These are phyloP conservation scores for Citrus maxima DNA, from an alignment of 345 rosid genomes.

Conservation along the genomic window DNA sequence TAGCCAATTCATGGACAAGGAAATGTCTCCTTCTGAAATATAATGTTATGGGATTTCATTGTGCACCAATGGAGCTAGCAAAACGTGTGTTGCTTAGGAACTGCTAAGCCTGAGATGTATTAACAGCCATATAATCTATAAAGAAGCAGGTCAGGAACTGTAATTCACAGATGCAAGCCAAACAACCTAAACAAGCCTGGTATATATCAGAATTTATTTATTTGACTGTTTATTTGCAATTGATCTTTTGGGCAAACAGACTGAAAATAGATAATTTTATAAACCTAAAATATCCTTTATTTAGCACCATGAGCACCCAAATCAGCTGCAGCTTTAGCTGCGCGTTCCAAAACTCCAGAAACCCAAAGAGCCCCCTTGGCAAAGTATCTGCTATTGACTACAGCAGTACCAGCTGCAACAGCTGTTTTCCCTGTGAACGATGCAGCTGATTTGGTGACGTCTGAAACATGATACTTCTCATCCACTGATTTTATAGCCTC, in stretches of 20 bases:
- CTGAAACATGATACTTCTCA: constrained; percentile 61
- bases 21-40: background rate
- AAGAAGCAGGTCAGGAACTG: background rate
- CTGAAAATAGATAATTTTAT: background rate
- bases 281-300: constrained; percentile 9
- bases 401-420: constrained; percentile 57
- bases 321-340: constrained; percentile 70
- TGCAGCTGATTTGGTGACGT: constrained; percentile 62
- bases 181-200: background rate
- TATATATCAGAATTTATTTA: constrained; percentile 9
- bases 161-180: too few relatives aligned
- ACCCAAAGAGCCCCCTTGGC: constrained; percentile 88
- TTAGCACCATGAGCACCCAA: constrained; percentile 47
- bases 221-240: constrained; percentile 2
- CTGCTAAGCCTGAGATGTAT: background rate
- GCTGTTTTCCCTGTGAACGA: constrained; percentile 63
- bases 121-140: background rate
- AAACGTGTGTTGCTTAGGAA: background rate
- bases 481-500: constrained; percentile 61
- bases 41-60: background rate
- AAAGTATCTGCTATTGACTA: constrained; percentile 68
- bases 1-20: background rate
- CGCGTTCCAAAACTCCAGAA: constrained; percentile 57
- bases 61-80: background rate
- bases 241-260: background rate